Conservation (phyloP, 2,329 filamentous ascomycete genomes). For the Fonsecaea monophora region DNA sequence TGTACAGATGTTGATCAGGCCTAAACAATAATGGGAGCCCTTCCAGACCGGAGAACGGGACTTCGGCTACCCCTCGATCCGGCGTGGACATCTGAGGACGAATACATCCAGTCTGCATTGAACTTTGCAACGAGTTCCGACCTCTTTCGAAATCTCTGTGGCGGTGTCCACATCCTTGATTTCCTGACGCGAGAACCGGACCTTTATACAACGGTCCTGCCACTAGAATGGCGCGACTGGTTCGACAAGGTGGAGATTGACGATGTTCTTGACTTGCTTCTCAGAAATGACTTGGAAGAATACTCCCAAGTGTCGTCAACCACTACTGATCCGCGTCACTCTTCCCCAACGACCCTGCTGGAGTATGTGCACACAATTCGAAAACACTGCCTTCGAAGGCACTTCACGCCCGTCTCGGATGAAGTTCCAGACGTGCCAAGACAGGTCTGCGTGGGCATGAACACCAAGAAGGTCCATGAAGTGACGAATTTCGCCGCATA, state of each 20-base stretch:
- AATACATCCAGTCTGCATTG: constrained; percentile 80
- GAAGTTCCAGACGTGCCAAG: constrained; percentile 60
- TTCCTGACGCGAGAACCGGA: constrained; percentile 89
- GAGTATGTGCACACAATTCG: constrained; percentile 76
- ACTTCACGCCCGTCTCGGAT: constrained; percentile 53
- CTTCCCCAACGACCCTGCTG: constrained; percentile 63
- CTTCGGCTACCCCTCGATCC: constrained; percentile 70
- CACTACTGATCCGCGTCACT: constrained; percentile 48
- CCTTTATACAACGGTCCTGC: constrained; percentile 78
- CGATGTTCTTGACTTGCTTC: constrained; percentile 78
- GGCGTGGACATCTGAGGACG: constrained; percentile 73
- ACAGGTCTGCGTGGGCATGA: constrained; percentile 87
- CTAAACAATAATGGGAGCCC: background rate
- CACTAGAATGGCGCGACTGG: constrained; percentile 80
- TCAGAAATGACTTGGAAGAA: constrained; percentile 73
- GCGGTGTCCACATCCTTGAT: constrained; percentile 95
- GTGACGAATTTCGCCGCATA: constrained; percentile 90
- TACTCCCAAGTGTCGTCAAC: constrained; percentile 13
- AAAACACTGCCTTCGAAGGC: constrained; percentile 69
- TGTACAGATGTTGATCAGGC: background rate
- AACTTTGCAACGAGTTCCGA: constrained; percentile 75
- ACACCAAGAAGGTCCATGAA: constrained; percentile 92
- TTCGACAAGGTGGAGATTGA: constrained; percentile 74
- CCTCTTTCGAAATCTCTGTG: constrained; percentile 86
- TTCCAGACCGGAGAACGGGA: background rate